Base-by-base conservation (phyloP, 768 basidiomycete genomes). In the Erythrobasidium yunnanense region DNA sequence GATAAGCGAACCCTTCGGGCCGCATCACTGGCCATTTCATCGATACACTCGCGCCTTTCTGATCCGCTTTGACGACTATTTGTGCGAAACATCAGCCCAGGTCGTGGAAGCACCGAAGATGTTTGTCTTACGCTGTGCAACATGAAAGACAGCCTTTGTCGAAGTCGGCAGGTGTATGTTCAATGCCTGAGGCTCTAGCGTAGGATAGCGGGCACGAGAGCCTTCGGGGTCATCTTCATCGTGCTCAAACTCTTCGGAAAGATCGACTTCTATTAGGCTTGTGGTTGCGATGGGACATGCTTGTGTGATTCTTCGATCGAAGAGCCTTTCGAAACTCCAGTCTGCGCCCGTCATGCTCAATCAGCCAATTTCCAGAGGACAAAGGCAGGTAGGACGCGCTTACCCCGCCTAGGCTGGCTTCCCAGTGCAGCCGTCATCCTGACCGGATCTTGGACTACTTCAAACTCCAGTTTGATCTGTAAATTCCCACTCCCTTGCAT, bases 391-490 rank as follows among this genome's bases (percentile, higher is more conserved):
- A n/a, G 27, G 11, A 22, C 29, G 18, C 22, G 17, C 45, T 20
- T 18, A 55, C 30, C 77, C 69, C 57, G 85, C 87, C 84, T 81
- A 82, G 82, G 69, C 80, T 81, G 66, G 75, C 70, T 67, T 33
- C 71, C 67, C 30, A 54, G 65, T 32, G 65, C 33, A 49, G 66
- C 25, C 27, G 70, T 73, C 70, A 69, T 54, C 51, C 71, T 70
- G 27, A 91, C 78, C 17, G 91, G 86, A 74, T 96, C 85, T 15
- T 84, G 81, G 4, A 96, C 85, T 17, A 84, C 82, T 73, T 90
- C 89, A 66, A 86, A 83, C 1, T 80, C 81, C 56, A 92, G 75
- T 67, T 80, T 78, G 34, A 88, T 80, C 73, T 86, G 83, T 22
- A 90, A 79, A 17, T 83, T 5, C 33, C 20, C 54, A 52, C 33